These are phyloP conservation scores for Cudoniella acicularis DNA, from an alignment of 495 filamentous ascomycete genomes.

Conservation along the genomic window DNA sequence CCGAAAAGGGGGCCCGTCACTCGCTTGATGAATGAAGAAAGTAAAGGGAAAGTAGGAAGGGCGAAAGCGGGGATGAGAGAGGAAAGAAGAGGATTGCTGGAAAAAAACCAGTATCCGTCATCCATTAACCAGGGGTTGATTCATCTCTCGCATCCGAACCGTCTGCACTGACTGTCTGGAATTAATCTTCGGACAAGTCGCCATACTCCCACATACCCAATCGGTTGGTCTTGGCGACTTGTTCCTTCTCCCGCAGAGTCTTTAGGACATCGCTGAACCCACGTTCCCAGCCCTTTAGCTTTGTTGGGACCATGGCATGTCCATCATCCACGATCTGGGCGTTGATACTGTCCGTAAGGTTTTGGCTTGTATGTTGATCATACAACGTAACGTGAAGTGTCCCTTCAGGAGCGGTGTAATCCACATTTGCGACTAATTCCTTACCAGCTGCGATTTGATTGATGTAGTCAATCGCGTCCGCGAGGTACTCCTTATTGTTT, in stretches of 20 bases:
- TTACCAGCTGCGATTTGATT: slow-evolving; percentile 60
- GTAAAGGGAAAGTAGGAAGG: too few relatives aligned
- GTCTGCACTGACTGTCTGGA: too few relatives aligned
- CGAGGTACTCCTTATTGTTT: slow-evolving; percentile 68
- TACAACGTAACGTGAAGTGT: slow-evolving; percentile 79
- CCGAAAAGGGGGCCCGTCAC: too few relatives aligned
- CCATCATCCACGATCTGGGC: slow-evolving; percentile 78
- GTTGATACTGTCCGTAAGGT: slow-evolving; percentile 69
- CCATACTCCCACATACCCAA: slow-evolving; percentile 98
- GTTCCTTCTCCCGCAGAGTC: slow-evolving; percentile 61
- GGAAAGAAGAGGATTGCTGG: too few relatives aligned
- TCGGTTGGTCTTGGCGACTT: slow-evolving; percentile 69
- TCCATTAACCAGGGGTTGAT: too few relatives aligned
- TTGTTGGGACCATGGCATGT: slow-evolving; percentile 81
- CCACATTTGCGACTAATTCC: slow-evolving; percentile 85
- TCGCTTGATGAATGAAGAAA: too few relatives aligned
- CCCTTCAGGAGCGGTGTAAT: slow-evolving; percentile 69
- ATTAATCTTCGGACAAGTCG: slow-evolving; percentile 75
- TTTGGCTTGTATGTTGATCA: slow-evolving; percentile 61
- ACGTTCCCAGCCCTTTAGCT: slow-evolving; percentile 86
- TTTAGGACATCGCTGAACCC: slow-evolving; percentile 67
- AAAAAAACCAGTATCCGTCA: too few relatives aligned
- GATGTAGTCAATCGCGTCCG: slow-evolving; percentile 70
- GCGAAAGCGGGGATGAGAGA: too few relatives aligned
- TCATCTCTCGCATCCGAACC: too few relatives aligned